A percentile compares a stretch with the other conserved stretches of the same genome.
Evolutionary conservation across 495 filamentous ascomycete genomes (phyloP).

Genomic region (Bathelium albidoporum): DNA sequence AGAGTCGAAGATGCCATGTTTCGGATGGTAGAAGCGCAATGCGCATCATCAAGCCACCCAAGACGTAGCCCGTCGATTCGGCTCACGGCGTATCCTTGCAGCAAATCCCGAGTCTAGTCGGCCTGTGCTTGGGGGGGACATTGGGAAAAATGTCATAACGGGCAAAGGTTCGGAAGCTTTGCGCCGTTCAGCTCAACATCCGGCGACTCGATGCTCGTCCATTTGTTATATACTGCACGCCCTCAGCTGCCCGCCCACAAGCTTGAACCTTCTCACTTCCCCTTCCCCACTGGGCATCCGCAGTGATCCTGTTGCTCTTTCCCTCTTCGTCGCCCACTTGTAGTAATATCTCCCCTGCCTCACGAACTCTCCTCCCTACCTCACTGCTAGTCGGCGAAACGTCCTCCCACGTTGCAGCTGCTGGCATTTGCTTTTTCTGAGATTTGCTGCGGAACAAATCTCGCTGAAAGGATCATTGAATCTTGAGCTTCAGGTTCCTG

Average conservation of each 20-base stretch:
- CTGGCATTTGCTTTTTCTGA: background rate
- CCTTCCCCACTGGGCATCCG: background rate
- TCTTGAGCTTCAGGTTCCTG: background rate
- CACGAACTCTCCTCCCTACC: background rate
- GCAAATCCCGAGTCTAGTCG: background rate
- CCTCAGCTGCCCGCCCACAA: slow-evolving; percentile 1
- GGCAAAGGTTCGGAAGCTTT: slow-evolving; percentile 2
- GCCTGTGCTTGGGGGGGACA: background rate
- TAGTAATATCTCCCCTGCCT: background rate
- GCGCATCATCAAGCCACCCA: slow-evolving; percentile 2
- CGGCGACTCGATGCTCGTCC: background rate
- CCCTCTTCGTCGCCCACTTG: background rate
- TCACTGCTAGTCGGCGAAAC: background rate
- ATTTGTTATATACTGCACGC: slow-evolving; percentile 4
- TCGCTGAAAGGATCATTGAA: background rate
- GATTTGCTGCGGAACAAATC: background rate
- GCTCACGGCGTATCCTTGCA: background rate
- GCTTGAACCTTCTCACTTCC: background rate
- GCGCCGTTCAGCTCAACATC: slow-evolving; percentile 5
- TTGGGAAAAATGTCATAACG: background rate
- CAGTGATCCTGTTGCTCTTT: background rate
- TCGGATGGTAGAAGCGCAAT: background rate
- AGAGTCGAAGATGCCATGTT: background rate
- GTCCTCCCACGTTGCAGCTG: slow-evolving; percentile 1
- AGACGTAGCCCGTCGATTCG: background rate